Percentiles rank a stretch among this genome's conserved stretches.
phyloP scores from a whole-genome alignment of 169 alveolate species.

The Plasmodium relictum region DNA sequence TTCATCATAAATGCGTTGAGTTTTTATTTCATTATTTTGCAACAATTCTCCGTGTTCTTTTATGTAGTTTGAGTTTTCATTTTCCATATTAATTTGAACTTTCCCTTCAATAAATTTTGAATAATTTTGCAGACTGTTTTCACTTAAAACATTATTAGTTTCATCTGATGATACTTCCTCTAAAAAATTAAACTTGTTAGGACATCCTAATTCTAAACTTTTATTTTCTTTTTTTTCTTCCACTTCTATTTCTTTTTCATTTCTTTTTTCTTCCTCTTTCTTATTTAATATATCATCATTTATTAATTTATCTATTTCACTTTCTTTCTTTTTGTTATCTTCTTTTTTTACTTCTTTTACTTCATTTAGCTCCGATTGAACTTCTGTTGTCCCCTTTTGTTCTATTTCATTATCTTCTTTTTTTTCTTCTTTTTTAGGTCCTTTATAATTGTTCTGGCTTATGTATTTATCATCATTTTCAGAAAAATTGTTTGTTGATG shows the following conservation, averaged over 20 bases:
- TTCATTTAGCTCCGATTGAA: too few species aligned
- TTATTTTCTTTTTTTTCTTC: background rate
- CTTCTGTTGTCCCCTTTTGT: too few species aligned
- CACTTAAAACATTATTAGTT: background rate
- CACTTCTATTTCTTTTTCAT: background rate
- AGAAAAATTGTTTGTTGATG: background rate
- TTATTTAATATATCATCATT: background rate
- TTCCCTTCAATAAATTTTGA: background rate
- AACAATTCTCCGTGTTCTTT: background rate
- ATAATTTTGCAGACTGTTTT: background rate
- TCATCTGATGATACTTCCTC: background rate
- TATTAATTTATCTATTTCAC: background rate
- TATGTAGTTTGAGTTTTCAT: background rate
- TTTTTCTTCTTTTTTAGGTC: background rate
- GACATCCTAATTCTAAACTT: background rate
- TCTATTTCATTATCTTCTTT: conserved; percentile 11
- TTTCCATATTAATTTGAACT: background rate
- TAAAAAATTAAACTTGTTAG: conserved; percentile 7
- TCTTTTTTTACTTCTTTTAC: background rate
- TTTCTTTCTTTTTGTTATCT: background rate
- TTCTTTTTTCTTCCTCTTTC: background rate
- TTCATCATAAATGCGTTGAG: background rate
- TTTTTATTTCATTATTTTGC: too few species aligned
- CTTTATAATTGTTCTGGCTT: background rate
- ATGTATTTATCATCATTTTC: background rate